Evolutionary conservation across 2,329 filamentous ascomycete species (phyloP), one percentile per base, ranked within the genome.

Genomic region (Magnaporthiopsis rhizophila): DNA sequence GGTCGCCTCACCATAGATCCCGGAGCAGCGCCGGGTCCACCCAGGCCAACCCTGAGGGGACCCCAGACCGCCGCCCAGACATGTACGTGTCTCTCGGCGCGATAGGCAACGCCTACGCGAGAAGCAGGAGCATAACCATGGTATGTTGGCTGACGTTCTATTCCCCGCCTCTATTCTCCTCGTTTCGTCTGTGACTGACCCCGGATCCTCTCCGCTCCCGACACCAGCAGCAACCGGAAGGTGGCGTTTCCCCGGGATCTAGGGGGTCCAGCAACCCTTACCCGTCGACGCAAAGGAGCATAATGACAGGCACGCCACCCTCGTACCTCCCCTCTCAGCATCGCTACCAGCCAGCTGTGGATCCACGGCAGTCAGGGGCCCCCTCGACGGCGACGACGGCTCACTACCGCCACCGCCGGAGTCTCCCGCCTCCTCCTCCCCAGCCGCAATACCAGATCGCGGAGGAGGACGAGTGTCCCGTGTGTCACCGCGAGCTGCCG

Each of bases 391-490:
- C 28, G 30, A 30, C 45, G 18, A 53, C 45, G 45, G 45, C 45
- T 24, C 45, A 53, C 45, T 53, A 76, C 73, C 69, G 63, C 58
- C 58, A 64, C 34, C 65, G 65, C 32, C 69, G 66, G 45, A 69
- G 66, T 36, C 67, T 69, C 56, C 78, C 75, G 30, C 76, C 74
- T 34, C 71, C 75, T 53, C 78, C 76, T 0, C 74, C 72, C 26
- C 62, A 65, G 11, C 64, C 28, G 45, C 32, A 50, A 57, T 50
- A 50, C 30, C n/a, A 32, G 32, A 80, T 84, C 70, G 79, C 81
- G 7, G 90, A 93, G 72, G 90, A 92, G 71, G 90, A 93, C 71
- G 88, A 91, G 70, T 94, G 90, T 67, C 90, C 90, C 0, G 83
- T 93, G 59, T 94, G 90, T 69, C 89, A 90, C 70, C 76, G 80